Conservation (phyloP, 352 stramenopile genomes). For the Pythium rishiriense region DNA sequence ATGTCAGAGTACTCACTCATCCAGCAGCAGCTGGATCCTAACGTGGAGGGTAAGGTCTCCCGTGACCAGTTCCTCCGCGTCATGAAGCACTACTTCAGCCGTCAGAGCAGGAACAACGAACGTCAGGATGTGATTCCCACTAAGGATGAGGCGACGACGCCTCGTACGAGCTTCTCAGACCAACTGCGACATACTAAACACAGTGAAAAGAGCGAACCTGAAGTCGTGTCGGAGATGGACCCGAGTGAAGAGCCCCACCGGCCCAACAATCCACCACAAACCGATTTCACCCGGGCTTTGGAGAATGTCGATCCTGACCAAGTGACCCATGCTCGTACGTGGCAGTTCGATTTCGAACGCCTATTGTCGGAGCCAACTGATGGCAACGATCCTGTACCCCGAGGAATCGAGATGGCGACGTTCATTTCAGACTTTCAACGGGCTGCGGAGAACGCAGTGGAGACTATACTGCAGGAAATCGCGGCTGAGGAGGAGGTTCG, state of each 20-base stretch:
- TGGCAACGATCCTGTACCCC: conserved; percentile 3
- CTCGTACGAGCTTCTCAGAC: conserved; percentile 15
- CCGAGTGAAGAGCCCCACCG: conserved; percentile 3
- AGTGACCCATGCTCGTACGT: conserved; percentile 1
- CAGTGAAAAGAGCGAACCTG: conserved; percentile 15
- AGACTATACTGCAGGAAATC: conserved; percentile 42
- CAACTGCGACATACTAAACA: background rate
- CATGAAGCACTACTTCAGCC: conserved; percentile 42
- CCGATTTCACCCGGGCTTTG: no score
- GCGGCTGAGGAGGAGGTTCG: conserved; percentile 28
- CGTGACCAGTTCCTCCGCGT: conserved; percentile 43
- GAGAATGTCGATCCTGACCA: background rate
- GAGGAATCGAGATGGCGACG: conserved; percentile 29
- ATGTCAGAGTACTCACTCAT: conserved; percentile 40
- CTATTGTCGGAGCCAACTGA: background rate
- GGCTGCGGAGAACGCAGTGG: conserved; percentile 32
- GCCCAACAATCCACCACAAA: background rate
- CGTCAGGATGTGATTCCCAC: background rate
- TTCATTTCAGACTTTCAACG: conserved; percentile 43
- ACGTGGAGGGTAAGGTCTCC: conserved; percentile 38
- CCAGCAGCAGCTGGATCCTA: conserved; percentile 58
- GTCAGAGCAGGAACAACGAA: background rate
- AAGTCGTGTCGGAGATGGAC: conserved; percentile 16
- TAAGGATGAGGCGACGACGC: background rate
- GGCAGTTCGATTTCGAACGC: conserved; percentile 1